Evolutionary conservation across 345 rosid genomes (phyloP).

Genomic region (Murraya paniculata): DNA sequence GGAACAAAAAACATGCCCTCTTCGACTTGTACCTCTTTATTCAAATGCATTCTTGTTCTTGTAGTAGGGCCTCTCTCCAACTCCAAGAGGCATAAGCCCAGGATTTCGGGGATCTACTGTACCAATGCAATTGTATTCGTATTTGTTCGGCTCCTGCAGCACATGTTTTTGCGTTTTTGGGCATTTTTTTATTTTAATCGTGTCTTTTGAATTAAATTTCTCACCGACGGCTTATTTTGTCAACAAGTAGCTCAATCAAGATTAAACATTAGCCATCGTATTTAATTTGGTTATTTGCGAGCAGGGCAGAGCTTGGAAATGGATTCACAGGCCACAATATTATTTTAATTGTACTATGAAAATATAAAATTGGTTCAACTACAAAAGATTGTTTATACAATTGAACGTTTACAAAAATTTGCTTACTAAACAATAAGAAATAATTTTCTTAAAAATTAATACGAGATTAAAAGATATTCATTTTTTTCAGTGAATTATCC

Average conservation of each 20-base stretch:
- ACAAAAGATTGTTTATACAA: too few species aligned
- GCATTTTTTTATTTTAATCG: not conserved
- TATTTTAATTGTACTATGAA: too few species aligned
- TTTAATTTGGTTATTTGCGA: not conserved
- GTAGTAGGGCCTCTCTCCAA: not conserved
- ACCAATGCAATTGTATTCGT: not conserved
- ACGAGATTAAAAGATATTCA: too few species aligned
- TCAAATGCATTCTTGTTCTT: not conserved
- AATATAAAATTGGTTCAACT: too few species aligned
- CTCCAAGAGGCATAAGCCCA: not conserved
- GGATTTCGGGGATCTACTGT: not conserved
- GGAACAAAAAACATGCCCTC: not conserved
- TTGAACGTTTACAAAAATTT: too few species aligned
- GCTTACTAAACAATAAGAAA: too few species aligned
- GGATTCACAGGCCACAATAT: too few species aligned
- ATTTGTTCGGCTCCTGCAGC: not conserved
- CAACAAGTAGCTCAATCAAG: not conserved
- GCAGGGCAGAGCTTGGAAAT: too few species aligned
- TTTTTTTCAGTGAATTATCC: too few species aligned
- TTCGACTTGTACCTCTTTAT: not conserved
- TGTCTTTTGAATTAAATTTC: not conserved
- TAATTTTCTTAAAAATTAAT: too few species aligned
- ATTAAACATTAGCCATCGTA: not conserved
- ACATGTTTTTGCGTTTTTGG: not conserved
- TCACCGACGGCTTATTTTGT: conserved; percentile 12